A percentile compares a stretch with the other conserved stretches of the same genome.
These are phyloP conservation scores for Erigeron canadensis DNA, from an alignment of 129 eudicot species.

Conservation along the genomic window DNA sequence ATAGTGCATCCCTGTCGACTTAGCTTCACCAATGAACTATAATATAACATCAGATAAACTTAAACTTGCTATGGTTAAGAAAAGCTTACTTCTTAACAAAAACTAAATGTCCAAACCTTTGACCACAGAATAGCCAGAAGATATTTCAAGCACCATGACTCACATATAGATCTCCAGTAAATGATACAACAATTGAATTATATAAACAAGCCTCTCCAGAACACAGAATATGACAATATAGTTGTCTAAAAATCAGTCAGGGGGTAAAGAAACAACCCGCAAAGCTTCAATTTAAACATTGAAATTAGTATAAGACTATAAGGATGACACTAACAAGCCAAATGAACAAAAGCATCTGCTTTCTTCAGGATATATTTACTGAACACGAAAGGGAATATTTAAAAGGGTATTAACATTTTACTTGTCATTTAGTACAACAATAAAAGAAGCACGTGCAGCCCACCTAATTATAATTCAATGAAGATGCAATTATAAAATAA, in stretches of 20 bases:
- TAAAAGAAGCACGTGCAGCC: neutral
- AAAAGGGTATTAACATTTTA: neutral
- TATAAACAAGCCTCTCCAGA: neutral
- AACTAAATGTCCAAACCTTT: neutral
- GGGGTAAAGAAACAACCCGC: neutral
- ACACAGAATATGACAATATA: neutral
- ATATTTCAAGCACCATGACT: neutral
- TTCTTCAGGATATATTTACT: neutral
- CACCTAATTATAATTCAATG: neutral
- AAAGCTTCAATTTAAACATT: no score
- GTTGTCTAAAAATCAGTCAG: neutral
- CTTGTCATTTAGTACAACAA: neutral
- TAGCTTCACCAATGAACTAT: neutral
- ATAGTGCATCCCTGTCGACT: neutral
- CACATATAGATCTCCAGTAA: neutral
- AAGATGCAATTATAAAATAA: conserved; percentile 9
- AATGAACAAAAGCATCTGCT: neutral
- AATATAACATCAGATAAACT: neutral
- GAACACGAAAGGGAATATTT: neutral
- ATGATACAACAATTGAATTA: neutral
- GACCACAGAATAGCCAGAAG: neutral
- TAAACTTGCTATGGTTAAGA: neutral
- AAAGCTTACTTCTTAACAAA: neutral
- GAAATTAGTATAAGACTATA: no score
- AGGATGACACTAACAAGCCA: neutral